Evolutionary conservation across 2,329 filamentous ascomycete species (phyloP).

Genomic region (Pseudogymnoascus sp.): DNA sequence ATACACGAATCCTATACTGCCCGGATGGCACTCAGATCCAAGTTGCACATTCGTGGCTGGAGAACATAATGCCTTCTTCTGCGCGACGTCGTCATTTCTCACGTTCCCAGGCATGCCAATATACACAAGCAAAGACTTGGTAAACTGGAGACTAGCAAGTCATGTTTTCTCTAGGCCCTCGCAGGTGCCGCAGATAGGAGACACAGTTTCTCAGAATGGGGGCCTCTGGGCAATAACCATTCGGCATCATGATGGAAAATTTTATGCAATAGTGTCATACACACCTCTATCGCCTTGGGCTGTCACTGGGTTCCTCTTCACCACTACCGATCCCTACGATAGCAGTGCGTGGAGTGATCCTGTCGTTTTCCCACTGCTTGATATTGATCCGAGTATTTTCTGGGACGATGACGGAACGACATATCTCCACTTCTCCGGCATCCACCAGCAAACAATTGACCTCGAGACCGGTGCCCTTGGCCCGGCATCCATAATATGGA

Average conservation of each 20-base stretch:
- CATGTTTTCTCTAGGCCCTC: slow-evolving; percentile 31
- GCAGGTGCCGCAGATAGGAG: slow-evolving; percentile 33
- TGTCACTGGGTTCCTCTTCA: slow-evolving; percentile 35
- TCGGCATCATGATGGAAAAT: slow-evolving; percentile 35
- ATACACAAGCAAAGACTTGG: slow-evolving; percentile 44
- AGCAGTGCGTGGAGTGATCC: slow-evolving; percentile 36
- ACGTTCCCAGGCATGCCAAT: slow-evolving; percentile 47
- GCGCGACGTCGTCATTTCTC: slow-evolving; percentile 45
- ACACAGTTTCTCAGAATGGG: slow-evolving; percentile 18
- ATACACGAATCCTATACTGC: slow-evolving; percentile 38
- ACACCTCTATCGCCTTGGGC: neutral
- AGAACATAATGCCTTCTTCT: slow-evolving; percentile 41
- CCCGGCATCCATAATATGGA: slow-evolving; percentile 25
- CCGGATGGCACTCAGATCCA: slow-evolving; percentile 45
- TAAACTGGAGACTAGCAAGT: slow-evolving; percentile 41
- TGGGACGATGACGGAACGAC: slow-evolving; percentile 35
- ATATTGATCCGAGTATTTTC: slow-evolving; percentile 43
- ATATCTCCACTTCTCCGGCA: slow-evolving; percentile 29
- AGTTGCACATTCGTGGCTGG: slow-evolving; percentile 36
- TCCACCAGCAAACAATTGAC: slow-evolving; percentile 19
- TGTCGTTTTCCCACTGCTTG: slow-evolving; percentile 33
- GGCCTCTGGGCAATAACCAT: slow-evolving; percentile 44
- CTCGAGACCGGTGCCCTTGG: slow-evolving; percentile 20
- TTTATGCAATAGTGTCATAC: slow-evolving; percentile 34
- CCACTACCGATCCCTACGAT: slow-evolving; percentile 34